Evolutionary conservation across 228 moss, liverwort and hornwort species (phyloP), one percentile per base, ranked within the genome.

Genomic region (Sphagnum fallax): DNA sequence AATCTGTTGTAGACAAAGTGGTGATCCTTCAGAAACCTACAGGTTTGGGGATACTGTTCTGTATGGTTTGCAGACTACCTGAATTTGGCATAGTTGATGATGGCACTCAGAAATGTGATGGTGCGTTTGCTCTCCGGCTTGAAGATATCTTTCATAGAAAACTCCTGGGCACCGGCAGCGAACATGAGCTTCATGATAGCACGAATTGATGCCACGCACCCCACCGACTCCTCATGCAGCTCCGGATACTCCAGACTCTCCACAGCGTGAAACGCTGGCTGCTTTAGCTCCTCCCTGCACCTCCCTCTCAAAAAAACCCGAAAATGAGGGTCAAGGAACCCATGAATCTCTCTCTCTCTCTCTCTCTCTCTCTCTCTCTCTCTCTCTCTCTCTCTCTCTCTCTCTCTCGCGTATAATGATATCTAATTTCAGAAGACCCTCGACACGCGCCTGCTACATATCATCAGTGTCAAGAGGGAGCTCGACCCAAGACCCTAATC

Each of bases 11-110:
- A 32, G 32, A 32, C 2, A 32, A 32, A 32, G 32, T 32, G 32
- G 32, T 32, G 32, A 32, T 32, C 2, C 32, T 2, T 32, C 32
- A 32, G 32, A 32, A 32, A 32, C 32, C 32, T 32, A 32, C 32
- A 32, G 2, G 2, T 32, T 32, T 32, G 32, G 32, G 32, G 32
- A 32, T 32, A 32, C 32, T 32, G 32, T 32, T 32, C 2, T 32
- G 32, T 32, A 32, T 3, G 32, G 32, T 32, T 32, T 32, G 32
- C 32, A 32, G 2, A 32, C 32, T 65, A 96, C 96, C 88, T 91
- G 71, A 85, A 93, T 74, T 80, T 85, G 1, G 88, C 81, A 53
- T 84, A 87, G 74, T 98, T 98, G 64, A 98, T 90, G 62, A 98
- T 72, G 55, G 82, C 91, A 74, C 97, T 93, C 6, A 91, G 73